These are phyloP conservation scores for Elasticomyces elasticus DNA, from an alignment of 495 filamentous ascomycete species.

Conservation along the genomic window DNA sequence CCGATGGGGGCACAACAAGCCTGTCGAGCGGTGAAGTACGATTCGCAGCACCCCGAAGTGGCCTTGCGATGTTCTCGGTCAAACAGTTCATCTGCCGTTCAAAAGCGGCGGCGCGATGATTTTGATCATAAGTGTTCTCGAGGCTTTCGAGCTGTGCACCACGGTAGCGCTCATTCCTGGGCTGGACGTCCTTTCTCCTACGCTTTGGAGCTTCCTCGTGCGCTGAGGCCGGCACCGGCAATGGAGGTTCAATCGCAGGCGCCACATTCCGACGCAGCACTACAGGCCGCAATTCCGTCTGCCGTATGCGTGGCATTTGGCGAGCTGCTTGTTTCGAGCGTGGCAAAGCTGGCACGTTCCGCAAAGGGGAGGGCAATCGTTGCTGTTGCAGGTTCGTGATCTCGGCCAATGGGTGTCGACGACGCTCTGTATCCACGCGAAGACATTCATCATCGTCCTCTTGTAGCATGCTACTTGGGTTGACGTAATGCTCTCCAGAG, in stretches of 20 bases:
- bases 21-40: slow-evolving; percentile 3
- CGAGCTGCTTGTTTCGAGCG: not conserved
- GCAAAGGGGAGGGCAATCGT: slow-evolving; percentile 3
- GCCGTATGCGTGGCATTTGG: not conserved
- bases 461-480: not conserved
- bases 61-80: slow-evolving; percentile 16
- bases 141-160: slow-evolving; percentile 29
- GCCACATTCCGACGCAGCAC: not conserved
- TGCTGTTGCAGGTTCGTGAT: slow-evolving; percentile 3
- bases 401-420: not conserved
- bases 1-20: no score
- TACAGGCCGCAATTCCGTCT: not conserved
- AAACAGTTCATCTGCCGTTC: slow-evolving; percentile 15
- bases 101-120: slow-evolving; percentile 26
- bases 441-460: not conserved
- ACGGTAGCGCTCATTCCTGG: not conserved
- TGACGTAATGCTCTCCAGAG: no score
- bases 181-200: not conserved
- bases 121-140: slow-evolving; percentile 22
- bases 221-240: not conserved
- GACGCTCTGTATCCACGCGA: not conserved
- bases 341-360: not conserved
- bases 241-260: not conserved
- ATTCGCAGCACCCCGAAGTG: not conserved
- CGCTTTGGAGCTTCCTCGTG: not conserved